Percentiles rank a stretch among this genome's conserved stretches.
These are phyloP conservation scores for Alternaria gansuensis DNA, from an alignment of 2,329 filamentous ascomycete species.

Conservation along the genomic window DNA sequence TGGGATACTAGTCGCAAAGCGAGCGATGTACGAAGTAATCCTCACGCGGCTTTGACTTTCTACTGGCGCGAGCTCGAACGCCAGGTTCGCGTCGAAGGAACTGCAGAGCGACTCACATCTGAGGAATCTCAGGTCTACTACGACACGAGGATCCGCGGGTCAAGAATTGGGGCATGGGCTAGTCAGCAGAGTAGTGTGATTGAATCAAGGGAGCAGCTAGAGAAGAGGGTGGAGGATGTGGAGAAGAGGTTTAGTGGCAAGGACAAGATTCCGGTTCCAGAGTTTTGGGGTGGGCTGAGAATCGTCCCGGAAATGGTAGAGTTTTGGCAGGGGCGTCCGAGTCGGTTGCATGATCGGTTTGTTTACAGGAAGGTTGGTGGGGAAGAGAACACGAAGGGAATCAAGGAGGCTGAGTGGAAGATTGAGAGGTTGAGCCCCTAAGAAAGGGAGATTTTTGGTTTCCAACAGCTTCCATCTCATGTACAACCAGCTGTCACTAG, in stretches of 20 bases:
- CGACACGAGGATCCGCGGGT: constrained; percentile 75
- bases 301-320: constrained; percentile 87
- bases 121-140: constrained; percentile 77
- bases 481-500: no score
- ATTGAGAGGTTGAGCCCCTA: constrained; percentile 79
- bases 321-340: constrained; percentile 95
- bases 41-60: constrained; percentile 84
- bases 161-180: constrained; percentile 90
- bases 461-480: no score
- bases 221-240: constrained; percentile 77
- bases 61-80: constrained; percentile 88
- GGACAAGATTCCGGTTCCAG: constrained; percentile 86
- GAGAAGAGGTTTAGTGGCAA: constrained; percentile 77
- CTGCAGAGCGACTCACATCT: constrained; percentile 68
- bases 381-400: constrained; percentile 25
- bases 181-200: constrained; percentile 86
- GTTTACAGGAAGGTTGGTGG: constrained; percentile 72
- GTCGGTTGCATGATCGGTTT: constrained; percentile 92
- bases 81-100: constrained; percentile 89
- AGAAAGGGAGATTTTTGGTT: not conserved
- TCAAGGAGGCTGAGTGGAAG: constrained; percentile 61
- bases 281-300: constrained; percentile 93
- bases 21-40: constrained; percentile 74
- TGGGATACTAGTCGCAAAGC: constrained; percentile 79
- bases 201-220: constrained; percentile 73